Evolutionary conservation across 305 asterid genomes (phyloP), one percentile per base, ranked within the genome.

Genomic region (Vinca major): DNA sequence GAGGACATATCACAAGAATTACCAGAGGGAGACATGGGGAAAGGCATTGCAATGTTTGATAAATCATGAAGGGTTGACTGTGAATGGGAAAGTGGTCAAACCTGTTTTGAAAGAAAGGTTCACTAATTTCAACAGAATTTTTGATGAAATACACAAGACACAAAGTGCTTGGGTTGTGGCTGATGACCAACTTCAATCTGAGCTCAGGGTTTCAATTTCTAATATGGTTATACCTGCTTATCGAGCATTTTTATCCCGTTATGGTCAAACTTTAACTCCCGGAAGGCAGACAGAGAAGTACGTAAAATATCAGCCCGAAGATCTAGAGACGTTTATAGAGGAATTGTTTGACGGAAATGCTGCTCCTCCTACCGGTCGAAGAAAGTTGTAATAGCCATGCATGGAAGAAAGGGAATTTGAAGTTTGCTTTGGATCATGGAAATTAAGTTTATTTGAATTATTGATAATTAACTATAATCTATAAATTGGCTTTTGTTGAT

Each of bases 141-240:
- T 93, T 47, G 97, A 93, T 3, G 98, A 93, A 49, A 90, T 93
- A 69, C 91, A 84, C 50, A 87, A 79, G 73, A 84, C 97, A 16
- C 98, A 93, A 77, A 81, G 86, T 55, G 67, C 66, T 60, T 93
- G 98, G 98, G 95, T 93, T 40, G 88, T 93, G 0, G 81, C 90
- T 1, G 98, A 93, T 37, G 97, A 89, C 67, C 98, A 93, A 81
- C 88, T 93, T 26, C 97, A 93, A 72, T 90, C 97, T 36, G 98
- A 93, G 83, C 92, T 93, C 0, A 76, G 97, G 65, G 98, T 93
- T 19, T 93, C 97, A 0, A 85, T 93, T 48, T 89, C 96, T 2
- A 86, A 91, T 71, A 89, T 90, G 97, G 98, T 93, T 10, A 84
- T 90, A 53, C 98, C 98, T 9, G 98, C 98, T 0, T 93, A 93